Conservation (phyloP, 257 asterid genomes). For the Galeopsis tetrahit region DNA sequence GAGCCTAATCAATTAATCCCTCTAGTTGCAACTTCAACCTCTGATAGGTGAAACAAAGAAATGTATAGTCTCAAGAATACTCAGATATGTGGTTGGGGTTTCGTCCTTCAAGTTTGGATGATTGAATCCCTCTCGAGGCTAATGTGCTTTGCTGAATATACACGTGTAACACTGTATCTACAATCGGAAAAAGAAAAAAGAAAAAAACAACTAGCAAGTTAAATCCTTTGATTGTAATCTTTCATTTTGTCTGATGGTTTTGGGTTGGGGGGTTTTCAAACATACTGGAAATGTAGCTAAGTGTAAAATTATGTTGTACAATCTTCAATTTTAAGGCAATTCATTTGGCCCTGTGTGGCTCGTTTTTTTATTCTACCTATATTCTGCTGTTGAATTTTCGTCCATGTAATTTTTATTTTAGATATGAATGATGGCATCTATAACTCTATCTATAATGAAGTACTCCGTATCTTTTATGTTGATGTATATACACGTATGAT, state of each 20-base stretch:
- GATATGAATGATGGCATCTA: background rate
- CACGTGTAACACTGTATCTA: conserved; percentile 26
- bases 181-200: background rate
- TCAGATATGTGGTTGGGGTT: conserved; percentile 14
- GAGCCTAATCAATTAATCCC: conserved; percentile 54
- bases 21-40: conserved; percentile 36
- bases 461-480: background rate
- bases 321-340: conserved; percentile 10
- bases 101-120: conserved; percentile 27
- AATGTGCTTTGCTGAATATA: conserved; percentile 12
- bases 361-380: background rate
- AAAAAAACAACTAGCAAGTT: conserved; percentile 17
- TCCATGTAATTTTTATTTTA: background rate
- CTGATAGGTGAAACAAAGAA: conserved; percentile 29
- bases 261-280: background rate
- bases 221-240: conserved; percentile 13
- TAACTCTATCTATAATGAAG: background rate
- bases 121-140: background rate
- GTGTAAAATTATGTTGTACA: conserved; percentile 31
- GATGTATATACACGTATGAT: too few relatives aligned
- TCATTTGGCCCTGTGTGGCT: conserved; percentile 6
- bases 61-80: background rate
- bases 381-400: background rate
- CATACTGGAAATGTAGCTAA: conserved; percentile 27
- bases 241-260: conserved; percentile 18